Base-by-base conservation (phyloP, 1,284 basidiomycete genomes). In the Vanrija pseudolonga region DNA sequence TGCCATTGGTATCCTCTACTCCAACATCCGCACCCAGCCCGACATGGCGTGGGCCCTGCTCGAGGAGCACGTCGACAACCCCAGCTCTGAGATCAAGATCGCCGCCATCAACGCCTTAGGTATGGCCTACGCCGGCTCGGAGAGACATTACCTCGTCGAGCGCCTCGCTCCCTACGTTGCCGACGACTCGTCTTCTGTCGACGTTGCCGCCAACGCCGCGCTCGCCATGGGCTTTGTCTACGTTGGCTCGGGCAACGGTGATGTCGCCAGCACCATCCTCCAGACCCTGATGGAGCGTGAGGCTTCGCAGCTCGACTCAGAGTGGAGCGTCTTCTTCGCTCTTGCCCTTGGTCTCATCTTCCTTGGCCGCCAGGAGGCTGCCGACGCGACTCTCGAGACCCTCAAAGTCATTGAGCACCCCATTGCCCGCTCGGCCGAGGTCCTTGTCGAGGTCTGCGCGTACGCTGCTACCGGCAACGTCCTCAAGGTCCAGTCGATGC, bases 381-480 rank as follows among this genome's bases (percentile, higher is more conserved):
- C 90, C 0, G 96, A 99, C 68, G 91, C 94, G 1, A 97, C 94
- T 3, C 85, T 98, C 56, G 92, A 95, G 76, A 93, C 93, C 0
- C 81, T 99, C 60, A 95, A 94, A 74, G 92, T 89, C 6, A 94
- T 98, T 60, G 89, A 95, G 51, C 92, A 98, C 70, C 89, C 90
- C 1, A 84, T 97, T 53, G 87, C 91, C 23, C 90, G 90, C 68
- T 90, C 91, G 49, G 89, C 92, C 1, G 88, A 91, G 64, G 87
- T 97, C 51, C 81, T 99, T 43, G 91, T 98, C 19, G 92, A 98
- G 67, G 89, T 90, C 45, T 97, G 94, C 72, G 86, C 93, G 3
- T 98, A 89, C 71, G 95, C 94, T 3, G 96, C 91, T 5, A 95
- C 92, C 0, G 94, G 95, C 38, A 96, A 98, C 69, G 95, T 98